Evolutionary conservation across 306 rosid species (phyloP), one percentile per base, ranked within the genome.

Genomic region (Alnus rubra): DNA sequence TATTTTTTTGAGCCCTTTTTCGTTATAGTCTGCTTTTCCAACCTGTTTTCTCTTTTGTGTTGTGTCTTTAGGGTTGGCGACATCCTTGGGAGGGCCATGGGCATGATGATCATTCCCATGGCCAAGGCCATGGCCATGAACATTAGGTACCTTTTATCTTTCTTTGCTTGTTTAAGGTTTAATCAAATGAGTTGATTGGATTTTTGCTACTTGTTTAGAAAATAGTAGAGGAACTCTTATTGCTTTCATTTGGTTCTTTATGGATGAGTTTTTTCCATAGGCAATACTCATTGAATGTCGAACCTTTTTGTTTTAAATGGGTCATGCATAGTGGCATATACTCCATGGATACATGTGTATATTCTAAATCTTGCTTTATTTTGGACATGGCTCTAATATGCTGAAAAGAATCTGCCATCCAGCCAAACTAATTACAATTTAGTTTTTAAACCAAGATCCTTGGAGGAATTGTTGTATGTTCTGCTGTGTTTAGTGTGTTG

Each of bases 61-160:
- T 47, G 59, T 69, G 8, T 33, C 18, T 81, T 60, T 82, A 94
- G 98, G 98, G 98, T 13, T 94, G 93, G 98, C 89, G 98, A 78
- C 98, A 94, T 83, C 98, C 98, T 31, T 94, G 98, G 98, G 98
- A 94, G 30, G 97, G 93, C 80, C 97, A 94, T 49, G 52, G 52
- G 14, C 52, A 49, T 60, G 95, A 67, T 82, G 98, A 91, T 74
- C 89, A 86, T 74, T 80, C 81, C 73, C 85, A 82, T 44, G 89
- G 79, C 73, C 85, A 82, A 35, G 89, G 79, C 0, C 89, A 87
- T 84, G 84, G 62, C 12, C 78, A 71, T 59, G 89, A 79, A 9
- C 87, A 83, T 75, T 79, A 86, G 97, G 97, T 89, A 83, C 70
- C 4, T 15, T 72, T 19, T 39, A 5, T 77, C 62, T 69, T 19